Base-by-base conservation (phyloP, 1,284 basidiomycete genomes). In the Melampsora occidentalis region DNA sequence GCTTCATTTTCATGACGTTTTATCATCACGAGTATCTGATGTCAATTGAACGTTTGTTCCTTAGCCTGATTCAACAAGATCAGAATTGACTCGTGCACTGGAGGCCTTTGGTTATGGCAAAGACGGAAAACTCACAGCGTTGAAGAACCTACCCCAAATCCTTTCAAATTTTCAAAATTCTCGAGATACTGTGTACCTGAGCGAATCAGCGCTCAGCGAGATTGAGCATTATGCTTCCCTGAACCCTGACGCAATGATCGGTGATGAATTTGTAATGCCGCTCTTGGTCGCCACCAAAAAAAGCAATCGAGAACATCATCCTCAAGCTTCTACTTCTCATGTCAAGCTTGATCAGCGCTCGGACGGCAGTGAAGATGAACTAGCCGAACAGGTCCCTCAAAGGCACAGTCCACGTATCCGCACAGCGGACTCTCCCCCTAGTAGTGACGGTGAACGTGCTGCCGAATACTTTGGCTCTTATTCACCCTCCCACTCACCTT, bases 81-180 rank as follows among this genome's bases (percentile, higher is more conserved):
- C 53, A 14, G 71, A 75, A 49, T 46, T 75, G 12, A 61, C 64
- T 12, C 31, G 28, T 35, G 71, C 71, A 20, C 53, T 75, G 31
- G 71, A 67, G 61, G 62, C 71, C 1, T 75, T 75, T 33, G 71
- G 71, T 20, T 61, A 66, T 12, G 64, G 51, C 7, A 67, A 51
- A 48, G 51, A 75, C 22, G 33, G 33, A 35, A 46, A 22, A 61
- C 57, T 42, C 14, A 75, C 64, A 20, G 66, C 63, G 16, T 48
- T 75, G 22, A 57, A 49, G 33, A 25, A 75, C 25, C 64, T 75
- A 14, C 64, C 71, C 16, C 35, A 35, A 16, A 67, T 75, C 33
- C 64, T 75, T 25, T 10, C 31, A 33, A 61, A 66, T 20, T 75
- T 75, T 48, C 71, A 75, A 75, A 28, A 67, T 31, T 75, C 71